A percentile compares a stretch with the other conserved stretches of the same genome.
These are phyloP conservation scores for Cucurbita pepo DNA, from an alignment of 306 rosid species.

Conservation along the genomic window DNA sequence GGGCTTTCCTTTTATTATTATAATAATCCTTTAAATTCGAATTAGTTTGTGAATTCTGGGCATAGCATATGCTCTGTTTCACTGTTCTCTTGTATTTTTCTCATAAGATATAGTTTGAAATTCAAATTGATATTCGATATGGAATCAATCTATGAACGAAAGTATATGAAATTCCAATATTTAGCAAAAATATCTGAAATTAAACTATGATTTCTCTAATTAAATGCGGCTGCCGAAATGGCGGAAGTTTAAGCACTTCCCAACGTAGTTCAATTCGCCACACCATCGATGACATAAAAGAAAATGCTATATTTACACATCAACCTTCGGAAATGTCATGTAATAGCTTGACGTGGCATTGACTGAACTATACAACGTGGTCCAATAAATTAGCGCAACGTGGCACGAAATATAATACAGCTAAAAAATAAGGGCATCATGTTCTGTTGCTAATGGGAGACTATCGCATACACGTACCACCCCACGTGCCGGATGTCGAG, in stretches of 20 bases:
- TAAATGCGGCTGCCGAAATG: neutral
- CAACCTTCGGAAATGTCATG: neutral
- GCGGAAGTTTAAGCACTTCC: neutral
- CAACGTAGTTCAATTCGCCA: neutral
- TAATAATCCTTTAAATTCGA: neutral
- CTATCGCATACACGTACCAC: neutral
- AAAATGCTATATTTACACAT: neutral
- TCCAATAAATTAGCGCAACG: neutral
- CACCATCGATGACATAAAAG: neutral
- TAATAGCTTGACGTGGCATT: neutral
- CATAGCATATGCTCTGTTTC: neutral
- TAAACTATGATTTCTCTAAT: neutral
- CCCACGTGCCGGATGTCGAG: neutral
- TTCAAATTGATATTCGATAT: too few species aligned
- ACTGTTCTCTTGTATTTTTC: neutral
- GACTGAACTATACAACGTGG: neutral
- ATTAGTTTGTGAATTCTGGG: conserved; percentile 1
- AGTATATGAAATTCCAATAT: too few species aligned
- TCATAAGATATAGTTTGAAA: too few species aligned
- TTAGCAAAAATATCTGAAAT: too few species aligned
- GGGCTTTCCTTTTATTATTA: neutral
- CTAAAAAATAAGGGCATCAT: neutral
- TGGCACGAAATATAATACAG: neutral
- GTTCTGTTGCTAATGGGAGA: neutral
- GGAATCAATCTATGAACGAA: too few species aligned